Evolutionary conservation across 2,329 filamentous ascomycete genomes (phyloP).

Genomic region (Epichloe sylvatica): DNA sequence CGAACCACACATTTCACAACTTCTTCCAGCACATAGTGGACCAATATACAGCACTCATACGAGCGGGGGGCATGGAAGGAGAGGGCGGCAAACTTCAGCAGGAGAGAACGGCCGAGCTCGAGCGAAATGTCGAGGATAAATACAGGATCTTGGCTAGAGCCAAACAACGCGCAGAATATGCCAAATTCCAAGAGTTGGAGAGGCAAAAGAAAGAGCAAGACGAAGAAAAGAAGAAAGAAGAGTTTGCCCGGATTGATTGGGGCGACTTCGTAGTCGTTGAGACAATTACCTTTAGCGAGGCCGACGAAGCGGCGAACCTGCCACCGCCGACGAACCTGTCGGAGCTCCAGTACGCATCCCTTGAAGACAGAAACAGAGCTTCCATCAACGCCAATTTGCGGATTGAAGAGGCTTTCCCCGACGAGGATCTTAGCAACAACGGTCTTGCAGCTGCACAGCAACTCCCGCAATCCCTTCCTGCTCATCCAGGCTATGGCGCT

Average conservation of each 20-base stretch:
- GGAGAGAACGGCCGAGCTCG: constrained; percentile 56
- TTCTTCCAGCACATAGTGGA: constrained; percentile 89
- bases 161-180: constrained; percentile 75
- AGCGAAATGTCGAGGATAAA: constrained; percentile 63
- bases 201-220: constrained; percentile 82
- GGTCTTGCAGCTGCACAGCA: constrained; percentile 27
- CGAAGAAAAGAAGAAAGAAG: constrained; percentile 62
- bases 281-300: constrained; percentile 81
- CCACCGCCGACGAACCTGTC: constrained; percentile 80
- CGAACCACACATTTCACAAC: constrained; percentile 90
- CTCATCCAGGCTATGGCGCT: constrained; percentile 29
- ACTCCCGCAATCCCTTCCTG: constrained; percentile 28
- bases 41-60: constrained; percentile 74
- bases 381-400: constrained; percentile 70
- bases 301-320: constrained; percentile 72
- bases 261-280: constrained; percentile 94
- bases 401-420: constrained; percentile 91
- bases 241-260: constrained; percentile 87
- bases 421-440: constrained; percentile 42
- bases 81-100: constrained; percentile 55
- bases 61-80: constrained; percentile 52
- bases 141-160: constrained; percentile 68
- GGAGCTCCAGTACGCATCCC: constrained; percentile 83
- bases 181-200: constrained; percentile 70
- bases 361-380: constrained; percentile 88